Evolutionary conservation across 1,139 yeast genomes (phyloP).

Genomic region (Hansenula lynferdii): DNA sequence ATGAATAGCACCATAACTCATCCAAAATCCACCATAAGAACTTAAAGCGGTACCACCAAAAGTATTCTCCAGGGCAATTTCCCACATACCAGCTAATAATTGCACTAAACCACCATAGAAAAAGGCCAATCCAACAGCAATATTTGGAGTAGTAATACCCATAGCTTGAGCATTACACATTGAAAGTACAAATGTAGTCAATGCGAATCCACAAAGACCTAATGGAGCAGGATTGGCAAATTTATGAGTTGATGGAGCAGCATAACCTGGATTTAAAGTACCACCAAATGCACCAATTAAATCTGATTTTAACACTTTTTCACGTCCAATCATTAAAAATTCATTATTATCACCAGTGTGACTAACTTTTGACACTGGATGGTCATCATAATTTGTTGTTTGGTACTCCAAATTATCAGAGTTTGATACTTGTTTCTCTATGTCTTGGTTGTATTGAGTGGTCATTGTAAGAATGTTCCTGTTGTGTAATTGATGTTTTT

Average conservation of each 20-base stretch:
- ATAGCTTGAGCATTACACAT: constrained; percentile 46
- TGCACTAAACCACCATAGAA: constrained; percentile 88
- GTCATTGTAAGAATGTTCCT: too few relatives aligned
- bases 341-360: constrained; percentile 44
- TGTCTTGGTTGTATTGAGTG: constrained; percentile 3
- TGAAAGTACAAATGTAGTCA: constrained; percentile 62
- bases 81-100: constrained; percentile 59
- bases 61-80: constrained; percentile 59
- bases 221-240: constrained; percentile 67
- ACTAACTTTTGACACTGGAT: constrained; percentile 22
- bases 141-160: constrained; percentile 43
- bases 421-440: constrained; percentile 9
- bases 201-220: constrained; percentile 62
- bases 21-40: constrained; percentile 75
- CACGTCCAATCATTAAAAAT: constrained; percentile 67
- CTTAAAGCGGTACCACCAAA: constrained; percentile 71
- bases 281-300: constrained; percentile 57
- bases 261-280: constrained; percentile 52
- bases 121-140: constrained; percentile 69
- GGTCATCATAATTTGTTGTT: constrained; percentile 8
- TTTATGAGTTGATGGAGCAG: constrained; percentile 37
- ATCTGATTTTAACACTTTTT: constrained; percentile 57
- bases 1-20: constrained; percentile 56
- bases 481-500: too few relatives aligned
- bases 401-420: constrained; percentile 11